Evolutionary conservation across 768 basidiomycete species (phyloP), one percentile per base, ranked within the genome.

Genomic region (Trametes punicea): DNA sequence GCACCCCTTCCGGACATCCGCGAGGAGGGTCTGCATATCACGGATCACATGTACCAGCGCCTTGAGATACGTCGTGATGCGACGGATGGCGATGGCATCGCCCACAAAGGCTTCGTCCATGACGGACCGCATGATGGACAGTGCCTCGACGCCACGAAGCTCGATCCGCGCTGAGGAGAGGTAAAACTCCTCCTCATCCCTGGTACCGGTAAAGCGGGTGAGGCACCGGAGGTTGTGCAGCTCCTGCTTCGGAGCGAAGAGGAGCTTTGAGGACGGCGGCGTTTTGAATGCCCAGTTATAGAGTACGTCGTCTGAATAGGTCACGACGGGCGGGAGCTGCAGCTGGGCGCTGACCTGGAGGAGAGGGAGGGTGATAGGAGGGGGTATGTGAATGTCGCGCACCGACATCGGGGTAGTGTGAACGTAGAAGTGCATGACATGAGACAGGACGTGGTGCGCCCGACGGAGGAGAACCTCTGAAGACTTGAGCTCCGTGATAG

Each of bases 301-400:
- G 25, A 97, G 79, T 7, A 97, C 93, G 26, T 87, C 87, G 68
- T 96, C 93, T 9, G 93, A 87, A 67, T 93, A 97, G 3, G 93
- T 97, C 55, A 93, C 77, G 36, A 96, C 76, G 0, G 95, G 93
- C 0, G 95, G 94, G 1, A 97, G 73, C 51, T 88, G 84, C 9
- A 97, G 82, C 41, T 85, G 73, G 0, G 75, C 69, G 21, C 82
- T 89, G 15, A 93, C 79, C 53, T 82, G 77, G 18, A 93, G 76
- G 30, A 93, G 80, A 1, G 95, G 94, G 5, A 92, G 69, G 8
- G 89, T 78, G 49, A 98, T 71, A 0, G 84, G 72, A 0, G 77
- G 71, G 5, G 94, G 94, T 39, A 98, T 85, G 33, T 74, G 68
- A 29, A 89, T 76, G 3, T 74, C 70, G 18, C 54, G 51, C 2